Evolutionary conservation across 2,329 filamentous ascomycete species (phyloP), one percentile per base, ranked within the genome.

Genomic region (Stagonosporopsis vannaccii): DNA sequence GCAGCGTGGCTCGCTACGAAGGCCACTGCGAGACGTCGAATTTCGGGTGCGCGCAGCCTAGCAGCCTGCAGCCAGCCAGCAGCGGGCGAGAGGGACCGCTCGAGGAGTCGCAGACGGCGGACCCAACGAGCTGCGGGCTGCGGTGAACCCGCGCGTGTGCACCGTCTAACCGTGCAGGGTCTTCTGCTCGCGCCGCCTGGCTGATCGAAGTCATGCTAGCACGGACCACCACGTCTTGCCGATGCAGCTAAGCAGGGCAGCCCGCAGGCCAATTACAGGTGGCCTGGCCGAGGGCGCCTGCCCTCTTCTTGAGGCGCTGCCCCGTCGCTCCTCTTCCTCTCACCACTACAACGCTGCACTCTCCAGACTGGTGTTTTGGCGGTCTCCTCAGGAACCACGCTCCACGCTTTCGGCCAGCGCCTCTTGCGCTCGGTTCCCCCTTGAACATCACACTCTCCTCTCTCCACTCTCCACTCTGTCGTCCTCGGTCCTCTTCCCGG

Each of bases 381-480:
- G 69, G 71, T 73, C 61, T 66, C 61, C 25, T 70, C 63, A 67
- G 66, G 67, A 68, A 60, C 59, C 58, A 67, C 64, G 66, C 61
- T 66, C 65, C 59, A 69, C 73, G 74, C 74, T 70, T 75, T 75
- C 72, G 73, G 73, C 75, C 74, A 77, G 73, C 73, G 73, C 72
- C 72, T 72, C 68, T 69, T 72, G 73, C 72, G 75, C 72, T 76
- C 70, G 73, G 72, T 72, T 70, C 63, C 66, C 58, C 66, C 65
- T 60, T 65, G 64, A 61, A 56, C 53, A 56, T 48, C 42, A 37
- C 62, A 51, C 68, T 70, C 68, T 67, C 60, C 62, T 54, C 46
- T 49, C 49, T 51, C 49, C 49, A 45, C 63, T 32, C 30, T 60
- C 45, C 63, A 62, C 62, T 58, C 67, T 66, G 65, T 67, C 65